Evolutionary conservation across 176 grass and related monocot species (phyloP).

Genomic region (Themeda triandra): DNA sequence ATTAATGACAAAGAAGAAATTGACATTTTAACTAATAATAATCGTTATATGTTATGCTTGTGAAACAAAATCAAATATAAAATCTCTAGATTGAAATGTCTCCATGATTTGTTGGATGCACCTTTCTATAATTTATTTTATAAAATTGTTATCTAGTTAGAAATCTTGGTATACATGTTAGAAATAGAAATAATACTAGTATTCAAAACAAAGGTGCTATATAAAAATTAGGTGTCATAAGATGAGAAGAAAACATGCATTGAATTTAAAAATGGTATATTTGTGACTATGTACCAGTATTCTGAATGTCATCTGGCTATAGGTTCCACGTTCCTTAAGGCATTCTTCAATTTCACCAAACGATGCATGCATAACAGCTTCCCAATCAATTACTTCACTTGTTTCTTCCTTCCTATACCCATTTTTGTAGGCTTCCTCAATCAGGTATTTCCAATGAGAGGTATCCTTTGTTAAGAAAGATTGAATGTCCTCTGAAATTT

Average conservation of each 20-base stretch:
- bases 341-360: neutral
- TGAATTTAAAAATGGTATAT: neutral
- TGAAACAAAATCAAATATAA: neutral
- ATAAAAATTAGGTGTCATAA: neutral
- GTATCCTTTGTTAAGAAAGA: neutral
- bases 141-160: neutral
- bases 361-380: neutral
- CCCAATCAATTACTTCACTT: neutral
- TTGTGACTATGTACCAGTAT: neutral
- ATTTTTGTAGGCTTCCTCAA: neutral
- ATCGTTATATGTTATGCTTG: neutral
- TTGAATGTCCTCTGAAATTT: neutral
- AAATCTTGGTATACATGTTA: neutral
- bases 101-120: neutral
- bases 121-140: neutral
- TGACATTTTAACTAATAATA: neutral
- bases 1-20: neutral
- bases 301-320: neutral
- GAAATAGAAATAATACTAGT: neutral
- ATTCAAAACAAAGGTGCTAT: neutral
- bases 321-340: neutral
- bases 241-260: too few species aligned
- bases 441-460: neutral
- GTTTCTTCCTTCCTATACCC: neutral
- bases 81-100: neutral